A percentile compares a stretch with the other conserved stretches of the same genome.
Conservation (phyloP, 1,284 basidiomycete genomes). For the Leccinum fallax region DNA sequence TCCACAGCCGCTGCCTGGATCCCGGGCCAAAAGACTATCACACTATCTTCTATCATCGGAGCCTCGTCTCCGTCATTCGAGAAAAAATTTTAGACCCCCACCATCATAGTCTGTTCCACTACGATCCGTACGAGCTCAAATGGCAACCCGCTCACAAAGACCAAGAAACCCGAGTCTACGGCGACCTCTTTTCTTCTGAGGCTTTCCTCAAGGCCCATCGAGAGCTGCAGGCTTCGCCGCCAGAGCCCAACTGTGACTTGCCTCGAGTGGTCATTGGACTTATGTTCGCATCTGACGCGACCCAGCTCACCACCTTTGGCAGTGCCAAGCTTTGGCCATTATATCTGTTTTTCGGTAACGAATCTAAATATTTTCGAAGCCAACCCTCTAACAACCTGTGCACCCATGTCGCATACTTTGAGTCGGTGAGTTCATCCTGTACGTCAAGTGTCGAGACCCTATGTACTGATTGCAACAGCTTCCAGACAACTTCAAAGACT, state of each 20-base stretch:
- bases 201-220: background rate
- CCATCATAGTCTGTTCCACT: background rate
- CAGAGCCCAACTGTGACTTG: background rate
- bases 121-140: background rate
- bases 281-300: background rate
- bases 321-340: background rate
- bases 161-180: background rate
- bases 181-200: background rate
- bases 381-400: background rate
- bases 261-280: background rate
- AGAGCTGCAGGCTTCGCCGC: background rate
- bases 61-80: background rate
- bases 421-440: too few relatives aligned
- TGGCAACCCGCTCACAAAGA: background rate
- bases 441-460: too few relatives aligned
- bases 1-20: background rate
- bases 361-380: background rate
- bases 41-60: background rate
- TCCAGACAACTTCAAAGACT: background rate
- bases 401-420: too few relatives aligned
- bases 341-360: background rate
- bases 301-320: background rate
- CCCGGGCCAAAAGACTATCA: background rate
- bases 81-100: background rate
- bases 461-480: background rate